Conservation (phyloP, 2,329 filamentous ascomycete species). For the Colletotrichum euphorbiae region DNA sequence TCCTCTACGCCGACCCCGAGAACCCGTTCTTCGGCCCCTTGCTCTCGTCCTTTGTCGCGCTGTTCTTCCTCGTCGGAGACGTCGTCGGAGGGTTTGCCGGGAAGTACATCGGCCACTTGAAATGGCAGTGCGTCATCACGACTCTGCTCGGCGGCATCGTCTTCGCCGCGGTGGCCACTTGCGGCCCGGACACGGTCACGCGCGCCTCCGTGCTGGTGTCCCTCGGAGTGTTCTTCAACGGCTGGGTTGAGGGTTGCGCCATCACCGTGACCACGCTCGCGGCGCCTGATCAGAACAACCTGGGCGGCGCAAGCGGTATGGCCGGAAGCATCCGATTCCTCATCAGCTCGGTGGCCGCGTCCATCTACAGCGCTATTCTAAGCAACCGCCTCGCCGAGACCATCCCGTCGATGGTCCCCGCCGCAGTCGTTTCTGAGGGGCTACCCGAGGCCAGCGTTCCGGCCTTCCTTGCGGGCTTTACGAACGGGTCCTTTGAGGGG, state of each 20-base stretch:
- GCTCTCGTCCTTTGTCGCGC: constrained; percentile 45
- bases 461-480: constrained; percentile 49
- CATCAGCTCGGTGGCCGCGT: constrained; percentile 48
- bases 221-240: constrained; percentile 50
- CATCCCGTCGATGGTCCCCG: constrained; percentile 47
- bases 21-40: constrained; percentile 43
- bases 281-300: constrained; percentile 49
- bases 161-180: constrained; percentile 47
- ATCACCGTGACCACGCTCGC: constrained; percentile 51
- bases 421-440: constrained; percentile 51
- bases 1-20: constrained; percentile 45
- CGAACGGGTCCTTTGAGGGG: constrained; percentile 44
- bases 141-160: constrained; percentile 46
- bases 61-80: constrained; percentile 46
- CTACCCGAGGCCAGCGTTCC: constrained; percentile 50
- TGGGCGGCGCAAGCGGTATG: constrained; percentile 51
- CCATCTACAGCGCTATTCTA: constrained; percentile 50
- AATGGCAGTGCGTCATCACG: constrained; percentile 48
- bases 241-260: constrained; percentile 50
- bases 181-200: constrained; percentile 44
- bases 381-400: constrained; percentile 48
- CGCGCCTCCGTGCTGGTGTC: constrained; percentile 46
- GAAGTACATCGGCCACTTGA: constrained; percentile 46
- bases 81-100: constrained; percentile 44
- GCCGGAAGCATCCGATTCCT: constrained; percentile 52